A percentile compares a stretch with the other conserved stretches of the same genome.
phyloP scores from a whole-genome alignment of 345 rosid genomes.

The Eucalyptus viminalis region DNA sequence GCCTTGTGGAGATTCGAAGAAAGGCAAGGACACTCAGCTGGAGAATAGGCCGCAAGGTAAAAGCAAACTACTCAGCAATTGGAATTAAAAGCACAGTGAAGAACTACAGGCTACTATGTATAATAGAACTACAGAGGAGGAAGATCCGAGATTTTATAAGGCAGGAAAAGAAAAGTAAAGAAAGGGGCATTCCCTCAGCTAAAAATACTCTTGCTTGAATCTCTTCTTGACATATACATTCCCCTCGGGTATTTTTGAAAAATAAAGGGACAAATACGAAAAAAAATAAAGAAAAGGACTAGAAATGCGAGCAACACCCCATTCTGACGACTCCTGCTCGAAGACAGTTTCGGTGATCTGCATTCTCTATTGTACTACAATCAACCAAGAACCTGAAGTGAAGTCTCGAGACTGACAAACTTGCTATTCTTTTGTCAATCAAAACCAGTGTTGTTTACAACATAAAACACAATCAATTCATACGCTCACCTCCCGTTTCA shows the following conservation, averaged over 20 bases:
- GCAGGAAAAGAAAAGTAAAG: background rate
- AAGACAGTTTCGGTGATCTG: background rate
- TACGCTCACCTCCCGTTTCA: background rate
- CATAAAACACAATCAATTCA: background rate
- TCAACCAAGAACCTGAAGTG: background rate
- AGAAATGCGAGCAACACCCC: background rate
- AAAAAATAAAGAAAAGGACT: background rate
- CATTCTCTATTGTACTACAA: background rate
- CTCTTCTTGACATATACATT: background rate
- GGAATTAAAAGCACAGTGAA: background rate
- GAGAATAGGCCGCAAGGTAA: background rate
- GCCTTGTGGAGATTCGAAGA: background rate
- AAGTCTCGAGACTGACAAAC: background rate
- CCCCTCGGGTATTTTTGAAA: background rate
- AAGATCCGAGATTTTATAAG: background rate
- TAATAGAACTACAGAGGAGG: background rate
- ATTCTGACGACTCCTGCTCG: background rate
- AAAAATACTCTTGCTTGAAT: background rate
- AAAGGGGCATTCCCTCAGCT: background rate
- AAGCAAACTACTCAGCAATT: background rate
- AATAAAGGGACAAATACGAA: background rate
- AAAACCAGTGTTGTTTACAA: background rate
- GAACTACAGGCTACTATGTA: background rate
- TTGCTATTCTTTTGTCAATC: background rate
- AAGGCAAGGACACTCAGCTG: background rate